A percentile compares a stretch with the other conserved stretches of the same genome.
Evolutionary conservation across 2,329 filamentous ascomycete genomes (phyloP).

Genomic region (Fusarium continuum): DNA sequence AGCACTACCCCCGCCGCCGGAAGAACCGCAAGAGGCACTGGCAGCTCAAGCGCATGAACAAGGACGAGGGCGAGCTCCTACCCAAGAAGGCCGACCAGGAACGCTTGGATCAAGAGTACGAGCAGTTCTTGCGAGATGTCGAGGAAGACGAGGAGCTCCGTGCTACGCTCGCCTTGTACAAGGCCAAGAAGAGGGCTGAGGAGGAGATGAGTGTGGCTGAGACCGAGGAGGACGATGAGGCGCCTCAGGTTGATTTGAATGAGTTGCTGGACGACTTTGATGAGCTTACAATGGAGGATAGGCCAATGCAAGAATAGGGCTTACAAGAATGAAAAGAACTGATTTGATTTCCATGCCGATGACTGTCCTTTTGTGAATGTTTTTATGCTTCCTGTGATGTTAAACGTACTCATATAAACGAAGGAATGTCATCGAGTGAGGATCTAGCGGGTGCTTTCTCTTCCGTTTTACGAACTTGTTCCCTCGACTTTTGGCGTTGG

Average conservation of each 20-base stretch:
- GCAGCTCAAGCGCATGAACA: constrained; percentile 92
- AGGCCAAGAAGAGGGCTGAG: constrained; percentile 65
- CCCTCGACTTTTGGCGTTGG: constrained; percentile 45
- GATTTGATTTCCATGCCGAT: constrained; percentile 18
- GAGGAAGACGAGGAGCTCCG: constrained; percentile 94
- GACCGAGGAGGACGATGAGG: constrained; percentile 71
- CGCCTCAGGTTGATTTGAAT: constrained; percentile 78
- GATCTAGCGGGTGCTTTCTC: constrained; percentile 21
- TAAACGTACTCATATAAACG: constrained; percentile 46
- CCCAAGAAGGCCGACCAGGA: constrained; percentile 90
- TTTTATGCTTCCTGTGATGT: neutral
- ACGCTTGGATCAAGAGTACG: constrained; percentile 90
- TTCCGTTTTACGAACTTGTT: constrained; percentile 38
- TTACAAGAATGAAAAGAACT: constrained; percentile 39
- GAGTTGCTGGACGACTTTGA: constrained; percentile 93
- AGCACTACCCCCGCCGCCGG: constrained; percentile 87
- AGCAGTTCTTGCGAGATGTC: constrained; percentile 95
- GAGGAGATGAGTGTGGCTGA: constrained; percentile 74
- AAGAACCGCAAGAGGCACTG: constrained; percentile 86
- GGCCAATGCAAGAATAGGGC: constrained; percentile 48
- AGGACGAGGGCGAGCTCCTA: constrained; percentile 86
- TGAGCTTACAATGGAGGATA: constrained; percentile 65
- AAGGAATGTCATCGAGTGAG: constrained; percentile 49
- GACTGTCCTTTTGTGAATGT: neutral
- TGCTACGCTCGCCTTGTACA: constrained; percentile 86